Evolutionary conservation across 2,329 filamentous ascomycete genomes (phyloP).

Genomic region (Diaporthe destruens): DNA sequence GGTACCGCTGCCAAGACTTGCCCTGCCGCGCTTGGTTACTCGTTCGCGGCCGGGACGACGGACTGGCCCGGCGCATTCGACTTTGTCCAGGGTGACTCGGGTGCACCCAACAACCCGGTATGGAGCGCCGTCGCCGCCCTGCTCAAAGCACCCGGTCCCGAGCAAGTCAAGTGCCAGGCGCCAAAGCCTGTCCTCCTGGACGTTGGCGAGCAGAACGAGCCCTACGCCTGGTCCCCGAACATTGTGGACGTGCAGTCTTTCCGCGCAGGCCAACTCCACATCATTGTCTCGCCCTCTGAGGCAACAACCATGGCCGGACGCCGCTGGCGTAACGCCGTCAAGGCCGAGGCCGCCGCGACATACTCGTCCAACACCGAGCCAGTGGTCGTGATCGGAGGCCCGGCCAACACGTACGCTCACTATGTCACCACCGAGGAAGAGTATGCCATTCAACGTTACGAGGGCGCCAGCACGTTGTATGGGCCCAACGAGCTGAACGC

Average conservation of each 20-base stretch:
- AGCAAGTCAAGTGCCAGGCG: constrained; percentile 80
- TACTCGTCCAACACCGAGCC: constrained; percentile 64
- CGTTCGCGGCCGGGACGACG: constrained; percentile 89
- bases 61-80: constrained; percentile 91
- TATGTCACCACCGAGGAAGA: constrained; percentile 52
- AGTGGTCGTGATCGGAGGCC: constrained; percentile 84
- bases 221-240: constrained; percentile 90
- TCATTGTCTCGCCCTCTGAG: constrained; percentile 88
- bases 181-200: constrained; percentile 90
- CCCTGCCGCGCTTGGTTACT: constrained; percentile 87
- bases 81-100: constrained; percentile 86
- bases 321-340: constrained; percentile 82
- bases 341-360: constrained; percentile 59
- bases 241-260: constrained; percentile 89
- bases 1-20: constrained; percentile 80
- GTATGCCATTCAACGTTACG: constrained; percentile 87
- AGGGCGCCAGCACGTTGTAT: constrained; percentile 93
- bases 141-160: constrained; percentile 75
- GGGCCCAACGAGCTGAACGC: constrained; percentile 86
- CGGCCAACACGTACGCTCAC: constrained; percentile 85
- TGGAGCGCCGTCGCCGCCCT: constrained; percentile 81
- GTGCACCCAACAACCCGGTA: constrained; percentile 78
- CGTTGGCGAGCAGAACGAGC: constrained; percentile 79
- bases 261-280: constrained; percentile 84
- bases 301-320: constrained; percentile 92